Percentiles rank a stretch among this genome's conserved stretches.
Evolutionary conservation across 2,329 filamentous ascomycete species (phyloP).

Genomic region (Fusarium sublunatum): DNA sequence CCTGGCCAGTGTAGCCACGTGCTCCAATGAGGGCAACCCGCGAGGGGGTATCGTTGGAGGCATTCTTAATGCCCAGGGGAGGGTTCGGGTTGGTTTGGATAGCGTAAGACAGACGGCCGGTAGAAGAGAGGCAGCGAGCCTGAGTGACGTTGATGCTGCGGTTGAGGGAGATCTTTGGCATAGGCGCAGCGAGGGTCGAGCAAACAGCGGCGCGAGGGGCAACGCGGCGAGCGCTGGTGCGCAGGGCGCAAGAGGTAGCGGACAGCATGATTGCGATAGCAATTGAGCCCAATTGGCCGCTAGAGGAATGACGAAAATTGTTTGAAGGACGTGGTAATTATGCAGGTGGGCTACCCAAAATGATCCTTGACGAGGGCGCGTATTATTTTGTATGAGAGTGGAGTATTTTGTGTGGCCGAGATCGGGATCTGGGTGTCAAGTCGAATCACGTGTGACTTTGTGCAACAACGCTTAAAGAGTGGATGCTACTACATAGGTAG

Average conservation of each 20-base stretch:
- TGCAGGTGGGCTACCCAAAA: conserved; percentile 8
- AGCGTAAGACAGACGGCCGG: conserved; percentile 3
- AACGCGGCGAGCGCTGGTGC: conserved; percentile 26
- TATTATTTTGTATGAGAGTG: conserved; percentile 13
- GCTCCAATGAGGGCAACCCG: conserved; percentile 90
- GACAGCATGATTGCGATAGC: conserved; percentile 28
- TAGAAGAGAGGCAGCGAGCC: conserved; percentile 12
- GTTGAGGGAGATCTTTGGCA: conserved; percentile 12
- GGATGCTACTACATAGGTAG: too few species aligned
- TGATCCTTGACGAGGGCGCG: conserved; percentile 16
- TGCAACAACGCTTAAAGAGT: too few species aligned
- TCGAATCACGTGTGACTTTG: not conserved
- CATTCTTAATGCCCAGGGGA: conserved; percentile 88
- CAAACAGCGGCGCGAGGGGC: not conserved
- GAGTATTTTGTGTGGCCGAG: conserved; percentile 13
- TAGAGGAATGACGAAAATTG: not conserved
- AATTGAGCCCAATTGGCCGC: conserved; percentile 26
- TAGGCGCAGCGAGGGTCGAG: conserved; percentile 35
- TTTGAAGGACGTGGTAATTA: not conserved
- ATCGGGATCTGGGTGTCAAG: conserved; percentile 9
- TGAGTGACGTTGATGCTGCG: conserved; percentile 12
- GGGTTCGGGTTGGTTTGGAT: conserved; percentile 80
- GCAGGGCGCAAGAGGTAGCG: conserved; percentile 23
- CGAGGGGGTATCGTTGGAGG: conserved; percentile 80
- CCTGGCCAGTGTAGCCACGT: conserved; percentile 93